Percentiles rank a stretch among this genome's conserved stretches.
Evolutionary conservation across 2,329 filamentous ascomycete species (phyloP).

Genomic region (Tolypocladium album): DNA sequence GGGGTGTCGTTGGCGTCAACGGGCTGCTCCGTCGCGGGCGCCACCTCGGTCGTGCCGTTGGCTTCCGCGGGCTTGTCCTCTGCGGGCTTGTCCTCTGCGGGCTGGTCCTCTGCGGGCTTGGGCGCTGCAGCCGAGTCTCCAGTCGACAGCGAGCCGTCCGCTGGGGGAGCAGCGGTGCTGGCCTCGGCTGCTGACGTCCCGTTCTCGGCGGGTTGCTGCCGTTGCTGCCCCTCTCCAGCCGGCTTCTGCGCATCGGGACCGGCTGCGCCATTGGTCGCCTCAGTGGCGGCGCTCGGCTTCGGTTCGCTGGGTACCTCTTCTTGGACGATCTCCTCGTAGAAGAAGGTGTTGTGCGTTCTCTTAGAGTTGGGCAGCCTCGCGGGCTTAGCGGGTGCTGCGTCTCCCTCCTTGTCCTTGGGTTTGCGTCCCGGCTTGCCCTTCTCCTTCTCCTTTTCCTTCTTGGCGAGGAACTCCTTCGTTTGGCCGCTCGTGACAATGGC

Average conservation of each 20-base stretch:
- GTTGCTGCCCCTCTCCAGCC: not conserved
- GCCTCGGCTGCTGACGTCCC: not conserved
- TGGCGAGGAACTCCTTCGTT: slow-evolving; percentile 71
- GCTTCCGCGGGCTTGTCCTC: not conserved
- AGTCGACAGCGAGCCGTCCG: not conserved
- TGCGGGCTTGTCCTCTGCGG: not conserved
- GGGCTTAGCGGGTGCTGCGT: slow-evolving; percentile 41
- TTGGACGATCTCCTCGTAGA: slow-evolving; percentile 58
- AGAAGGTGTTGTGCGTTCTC: slow-evolving; percentile 57
- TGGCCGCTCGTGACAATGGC: slow-evolving; percentile 74
- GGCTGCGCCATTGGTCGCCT: slow-evolving; percentile 8
- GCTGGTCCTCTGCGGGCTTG: not conserved
- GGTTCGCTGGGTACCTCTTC: slow-evolving; percentile 36
- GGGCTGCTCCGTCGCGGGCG: not conserved
- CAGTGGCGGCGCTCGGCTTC: slow-evolving; percentile 10
- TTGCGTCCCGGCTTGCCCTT: slow-evolving; percentile 48
- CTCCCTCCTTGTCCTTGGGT: slow-evolving; percentile 45
- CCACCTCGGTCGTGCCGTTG: not conserved
- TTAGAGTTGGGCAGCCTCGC: slow-evolving; percentile 61
- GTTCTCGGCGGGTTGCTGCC: not conserved
- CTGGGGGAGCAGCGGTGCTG: not conserved
- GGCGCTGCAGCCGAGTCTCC: not conserved
- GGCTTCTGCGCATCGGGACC: slow-evolving; percentile 4
- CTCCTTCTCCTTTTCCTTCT: slow-evolving; percentile 74
- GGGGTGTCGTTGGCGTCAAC: slow-evolving; percentile 15